Evolutionary conservation across 768 basidiomycete species (phyloP).

Genomic region (Tricholoma sp.): DNA sequence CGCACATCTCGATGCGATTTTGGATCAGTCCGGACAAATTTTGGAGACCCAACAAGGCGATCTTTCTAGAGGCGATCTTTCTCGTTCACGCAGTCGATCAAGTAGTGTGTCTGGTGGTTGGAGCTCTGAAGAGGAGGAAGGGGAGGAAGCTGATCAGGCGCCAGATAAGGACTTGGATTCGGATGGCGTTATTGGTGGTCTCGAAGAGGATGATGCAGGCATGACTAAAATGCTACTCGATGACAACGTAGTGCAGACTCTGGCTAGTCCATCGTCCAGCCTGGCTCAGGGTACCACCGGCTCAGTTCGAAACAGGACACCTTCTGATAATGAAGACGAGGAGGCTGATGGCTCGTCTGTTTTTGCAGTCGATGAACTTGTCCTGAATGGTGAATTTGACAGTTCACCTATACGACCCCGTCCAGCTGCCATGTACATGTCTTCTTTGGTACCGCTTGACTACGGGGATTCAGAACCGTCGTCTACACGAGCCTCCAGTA

Average conservation of each 20-base stretch:
- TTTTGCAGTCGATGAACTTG: conserved; percentile 1
- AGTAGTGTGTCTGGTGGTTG: conserved; percentile 39
- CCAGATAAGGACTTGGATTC: conserved; percentile 7
- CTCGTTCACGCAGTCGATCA: conserved; percentile 51
- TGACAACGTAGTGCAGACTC: neutral
- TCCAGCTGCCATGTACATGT: neutral
- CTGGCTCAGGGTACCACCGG: neutral
- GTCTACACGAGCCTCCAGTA: neutral
- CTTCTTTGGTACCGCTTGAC: neutral
- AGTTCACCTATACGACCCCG: conserved; percentile 2
- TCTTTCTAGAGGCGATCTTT: conserved; percentile 45
- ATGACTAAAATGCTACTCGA: conserved; percentile 15
- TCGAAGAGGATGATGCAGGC: conserved; percentile 12
- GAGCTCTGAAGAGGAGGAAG: conserved; percentile 24
- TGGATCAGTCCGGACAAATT: conserved; percentile 84
- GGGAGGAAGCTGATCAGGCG: conserved; percentile 14
- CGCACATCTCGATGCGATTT: conserved; percentile 83
- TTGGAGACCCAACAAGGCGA: conserved; percentile 80
- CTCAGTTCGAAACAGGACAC: neutral
- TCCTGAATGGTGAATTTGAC: neutral
- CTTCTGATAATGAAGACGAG: conserved; percentile 2
- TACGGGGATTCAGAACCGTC: neutral
- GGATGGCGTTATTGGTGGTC: conserved; percentile 1
- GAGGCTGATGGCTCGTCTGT: conserved; percentile 3
- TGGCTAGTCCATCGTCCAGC: conserved; percentile 1